Base-by-base conservation (phyloP, 345 rosid genomes). In the Salix caprea region DNA sequence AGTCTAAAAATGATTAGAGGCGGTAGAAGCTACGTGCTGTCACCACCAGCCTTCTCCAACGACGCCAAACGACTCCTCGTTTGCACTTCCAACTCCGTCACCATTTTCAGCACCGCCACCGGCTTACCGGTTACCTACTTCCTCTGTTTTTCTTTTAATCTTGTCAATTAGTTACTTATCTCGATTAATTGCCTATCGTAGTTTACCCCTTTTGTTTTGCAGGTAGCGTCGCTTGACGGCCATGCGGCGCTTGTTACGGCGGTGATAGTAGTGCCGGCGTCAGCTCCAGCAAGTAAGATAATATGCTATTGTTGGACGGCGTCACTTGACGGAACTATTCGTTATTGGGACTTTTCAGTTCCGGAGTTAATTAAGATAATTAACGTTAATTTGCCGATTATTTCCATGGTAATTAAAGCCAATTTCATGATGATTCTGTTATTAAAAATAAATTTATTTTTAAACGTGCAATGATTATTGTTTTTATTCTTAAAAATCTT, bases 261-360 rank as follows among this genome's bases (percentile, higher is more conserved):
- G 48, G 89, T 96, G 13, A 70, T 91, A 18, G 97, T 96, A 76
- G 92, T 84, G 24, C 97, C 98, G 32, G 89, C 91, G 2, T 75
- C 89, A 19, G 80, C 64, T 75, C 84, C 91, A 23, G 93, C 90
- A 6, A 84, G 82, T 30, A 89, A 86, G 48, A 71, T 89, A 69
- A 77, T 96, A 70, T 87, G 87, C 52, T 90, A 85, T 76, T 96
- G 98, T 74, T 96, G 99, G 99, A 96, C 99, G 24, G 90, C 97
- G 2, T 92, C 99, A 26, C 90, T 92, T 7, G 99, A 96, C 84
- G 97, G 99, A 34, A 92, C 93, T 4, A 88, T 96, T 77, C 88
- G 93, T 10, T 85, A 91, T 82, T 96, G 99, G 98, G 98, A 96
- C 81, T 92, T 96, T 76, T 84, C 93, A 0, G 86, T 82, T 44